Evolutionary conservation across 2,329 filamentous ascomycete species (phyloP), one percentile per base, ranked within the genome.

Genomic region (Peltaster fructicola): DNA sequence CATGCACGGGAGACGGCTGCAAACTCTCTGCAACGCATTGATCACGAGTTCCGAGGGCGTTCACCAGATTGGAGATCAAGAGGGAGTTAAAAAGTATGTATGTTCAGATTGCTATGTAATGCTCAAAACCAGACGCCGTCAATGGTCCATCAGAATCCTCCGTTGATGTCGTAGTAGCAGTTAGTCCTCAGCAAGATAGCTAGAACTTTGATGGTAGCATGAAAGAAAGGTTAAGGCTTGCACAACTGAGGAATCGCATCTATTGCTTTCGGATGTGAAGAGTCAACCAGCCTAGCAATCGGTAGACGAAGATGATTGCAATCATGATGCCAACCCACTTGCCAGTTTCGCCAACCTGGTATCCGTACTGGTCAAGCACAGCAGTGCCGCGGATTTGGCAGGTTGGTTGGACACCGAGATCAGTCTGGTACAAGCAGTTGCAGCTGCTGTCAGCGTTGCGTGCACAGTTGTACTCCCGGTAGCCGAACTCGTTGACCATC

Each of bases 401-500:
- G n/a, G n/a, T n/a, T n/a, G n/a, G n/a, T 44, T 76, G 51, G 15
- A 56, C 43, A 19, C 63, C 63, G 10, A 30, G 27, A 11, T 30
- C 27, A 8, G 27, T 73, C 17, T 61, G 50, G 47, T 74, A 88
- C 66, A 79, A 74, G 53, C 80, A 90, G 19, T 61, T 59, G 38
- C 69, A 30, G 5, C 11, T 7, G 7, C 30, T 82, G 45, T 32
- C 63, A 58, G 5, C 65, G 81, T 0, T 49, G 50, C 0, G 43
- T 19, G 27, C 42, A 43, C 78, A 85, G 3, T 51, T 46, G 47
- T 78, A 90, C 3, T 55, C 61, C 8, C 77, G 58, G 10, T 63
- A 36, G 1, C 56, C 55, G 46, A 91, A 88, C 53, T 91, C 78
- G 42, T 88, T 90, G 26, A 85, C 71, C 78, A 90, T 88, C 80